Base-by-base conservation (phyloP, 352 stramenopile genomes). In the Globisporangium rhizosaccharum region DNA sequence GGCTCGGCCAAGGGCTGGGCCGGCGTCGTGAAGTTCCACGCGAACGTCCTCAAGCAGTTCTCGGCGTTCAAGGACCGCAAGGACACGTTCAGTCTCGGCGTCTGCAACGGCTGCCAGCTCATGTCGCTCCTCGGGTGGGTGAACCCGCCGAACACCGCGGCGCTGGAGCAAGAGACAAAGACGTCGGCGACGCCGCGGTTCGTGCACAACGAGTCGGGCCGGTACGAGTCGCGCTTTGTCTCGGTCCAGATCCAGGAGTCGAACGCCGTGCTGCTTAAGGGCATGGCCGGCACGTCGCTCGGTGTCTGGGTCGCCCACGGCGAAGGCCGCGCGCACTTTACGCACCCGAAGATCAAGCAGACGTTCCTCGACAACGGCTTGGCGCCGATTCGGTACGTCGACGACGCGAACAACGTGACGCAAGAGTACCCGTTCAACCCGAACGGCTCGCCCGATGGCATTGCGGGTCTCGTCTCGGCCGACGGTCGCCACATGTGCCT, bases 101-200 rank as follows among this genome's bases (percentile, higher is more conserved):
- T 99, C 0, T 99, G 97, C 78, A 99, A 99, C 72, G 97, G 97
- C 44, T 99, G 97, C 76, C 97, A 99, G 80, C 92, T 99, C 44
- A 99, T 99, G 96, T 96, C 96, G 41, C 76, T 99, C 37, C 88
- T 99, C 18, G 97, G 97, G 45, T 99, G 96, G 95, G 90, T 99
- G 45, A 79, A 88, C 54, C 71, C 69, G 20, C 73, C 80, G 25
- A 75, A 90, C 49, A 70, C 79, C 11, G 69, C 71, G 50, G 60
- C 70, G 39, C 41, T 93, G 4, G 79, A 88, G 59, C 50, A 71
- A 3, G 76, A 90, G 65, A 79, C 66, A 15, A 71, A 81, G 57
- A 58, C 66, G 37, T 87, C 82, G 52, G 70, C 72, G 7, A 79
- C 87, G 56, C 96, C 97, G 44, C 90, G 97, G 10, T 98, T 99